Percentiles rank a stretch among this genome's conserved stretches.
phyloP scores from a whole-genome alignment of 306 rosid species.

The Cucurbita maxima region DNA sequence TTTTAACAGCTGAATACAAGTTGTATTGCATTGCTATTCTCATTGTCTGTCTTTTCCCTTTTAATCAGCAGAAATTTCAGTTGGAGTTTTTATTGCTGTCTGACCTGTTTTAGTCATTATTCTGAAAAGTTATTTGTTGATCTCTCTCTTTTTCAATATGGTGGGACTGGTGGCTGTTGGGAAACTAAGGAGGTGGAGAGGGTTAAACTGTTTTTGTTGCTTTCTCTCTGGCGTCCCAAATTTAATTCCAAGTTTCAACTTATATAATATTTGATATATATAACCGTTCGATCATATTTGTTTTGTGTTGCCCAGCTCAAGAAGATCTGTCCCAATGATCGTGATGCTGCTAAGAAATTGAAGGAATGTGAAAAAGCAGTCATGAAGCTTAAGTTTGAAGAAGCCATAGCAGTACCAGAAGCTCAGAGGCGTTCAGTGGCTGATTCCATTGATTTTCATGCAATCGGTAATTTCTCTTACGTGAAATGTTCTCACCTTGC shows the following conservation, averaged over 20 bases:
- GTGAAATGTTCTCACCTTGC: background rate
- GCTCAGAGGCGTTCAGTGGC: constrained; percentile 52
- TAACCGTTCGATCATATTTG: background rate
- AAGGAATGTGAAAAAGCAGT: constrained; percentile 98
- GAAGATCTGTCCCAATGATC: constrained; percentile 81
- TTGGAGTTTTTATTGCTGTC: background rate
- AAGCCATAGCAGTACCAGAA: constrained; percentile 75
- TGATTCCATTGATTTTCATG: constrained; percentile 65
- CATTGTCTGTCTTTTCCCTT: background rate
- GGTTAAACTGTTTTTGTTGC: background rate
- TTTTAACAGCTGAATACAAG: background rate
- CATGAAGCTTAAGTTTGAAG: constrained; percentile 92
- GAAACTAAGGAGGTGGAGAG: background rate
- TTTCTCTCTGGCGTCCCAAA: background rate
- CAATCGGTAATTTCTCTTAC: constrained; percentile 47
- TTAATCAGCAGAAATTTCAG: background rate
- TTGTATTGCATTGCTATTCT: background rate
- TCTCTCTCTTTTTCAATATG: background rate
- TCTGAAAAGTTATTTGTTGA: background rate
- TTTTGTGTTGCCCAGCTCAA: constrained; percentile 51
- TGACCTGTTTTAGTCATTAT: background rate
- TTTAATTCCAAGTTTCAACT: background rate
- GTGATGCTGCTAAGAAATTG: constrained; percentile 82
- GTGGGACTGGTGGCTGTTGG: background rate
- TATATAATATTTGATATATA: background rate